These are phyloP conservation scores for Nepenthes alata DNA, from an alignment of 179 eudicot species.

Conservation along the genomic window DNA sequence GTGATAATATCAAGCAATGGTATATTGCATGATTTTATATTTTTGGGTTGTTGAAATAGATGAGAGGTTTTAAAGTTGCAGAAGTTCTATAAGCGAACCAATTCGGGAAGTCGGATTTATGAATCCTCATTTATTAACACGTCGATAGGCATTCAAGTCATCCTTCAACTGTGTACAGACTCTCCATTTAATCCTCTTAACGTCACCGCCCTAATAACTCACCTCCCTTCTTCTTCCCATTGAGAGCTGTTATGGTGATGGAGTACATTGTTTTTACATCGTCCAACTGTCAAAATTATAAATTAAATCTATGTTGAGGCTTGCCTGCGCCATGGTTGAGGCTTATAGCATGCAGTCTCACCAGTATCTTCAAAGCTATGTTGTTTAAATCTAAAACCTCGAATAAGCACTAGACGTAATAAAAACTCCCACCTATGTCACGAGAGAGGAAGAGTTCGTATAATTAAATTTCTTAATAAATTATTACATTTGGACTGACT, in stretches of 20 bases:
- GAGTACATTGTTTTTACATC: neutral
- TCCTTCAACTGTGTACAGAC: constrained; percentile 41
- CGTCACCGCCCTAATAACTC: constrained; percentile 26
- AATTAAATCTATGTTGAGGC: neutral
- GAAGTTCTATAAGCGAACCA: constrained; percentile 23
- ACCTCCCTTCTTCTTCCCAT: neutral
- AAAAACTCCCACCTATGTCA: too few species aligned
- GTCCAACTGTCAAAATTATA: neutral
- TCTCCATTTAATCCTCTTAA: constrained; percentile 25
- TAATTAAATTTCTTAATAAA: too few species aligned
- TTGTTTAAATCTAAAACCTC: too few species aligned
- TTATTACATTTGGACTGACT: too few species aligned
- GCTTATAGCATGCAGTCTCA: too few species aligned
- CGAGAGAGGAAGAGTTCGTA: too few species aligned
- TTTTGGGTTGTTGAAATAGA: neutral
- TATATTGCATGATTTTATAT: neutral
- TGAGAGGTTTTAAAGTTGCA: constrained; percentile 17
- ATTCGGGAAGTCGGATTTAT: constrained; percentile 37
- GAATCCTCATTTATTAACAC: constrained; percentile 2
- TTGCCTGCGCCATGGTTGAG: too few species aligned
- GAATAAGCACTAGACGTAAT: too few species aligned
- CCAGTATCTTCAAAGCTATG: too few species aligned
- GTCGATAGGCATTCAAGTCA: constrained; percentile 26
- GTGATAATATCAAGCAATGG: too few species aligned
- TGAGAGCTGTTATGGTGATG: neutral